Conservation (phyloP, 768 basidiomycete genomes). For the Bullera alba region DNA sequence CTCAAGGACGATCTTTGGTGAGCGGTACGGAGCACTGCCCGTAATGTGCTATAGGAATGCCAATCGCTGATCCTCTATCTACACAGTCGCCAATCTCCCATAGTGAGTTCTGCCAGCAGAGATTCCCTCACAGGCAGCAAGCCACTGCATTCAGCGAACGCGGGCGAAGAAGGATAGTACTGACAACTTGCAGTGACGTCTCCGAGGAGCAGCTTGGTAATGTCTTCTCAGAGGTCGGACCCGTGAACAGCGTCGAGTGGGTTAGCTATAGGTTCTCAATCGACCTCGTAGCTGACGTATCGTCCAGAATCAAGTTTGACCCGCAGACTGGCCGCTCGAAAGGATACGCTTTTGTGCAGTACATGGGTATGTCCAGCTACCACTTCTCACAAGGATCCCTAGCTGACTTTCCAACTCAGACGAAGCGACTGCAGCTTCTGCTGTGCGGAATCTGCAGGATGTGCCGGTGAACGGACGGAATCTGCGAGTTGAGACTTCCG, state of each 20-base stretch:
- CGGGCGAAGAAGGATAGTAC: no score
- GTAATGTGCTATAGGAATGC: background rate
- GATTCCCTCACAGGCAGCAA: background rate
- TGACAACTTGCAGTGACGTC: conserved; percentile 36
- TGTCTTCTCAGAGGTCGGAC: conserved; percentile 45
- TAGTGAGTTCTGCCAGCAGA: conserved; percentile 16
- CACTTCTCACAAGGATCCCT: background rate
- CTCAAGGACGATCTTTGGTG: conserved; percentile 4
- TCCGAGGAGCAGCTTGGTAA: conserved; percentile 46
- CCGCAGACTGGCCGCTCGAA: conserved; percentile 43
- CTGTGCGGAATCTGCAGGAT: conserved; percentile 91
- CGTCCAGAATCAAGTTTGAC: conserved; percentile 46
- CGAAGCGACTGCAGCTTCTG: conserved; percentile 89
- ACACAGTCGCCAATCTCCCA: conserved; percentile 32
- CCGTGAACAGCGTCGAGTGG: conserved; percentile 44
- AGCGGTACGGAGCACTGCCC: background rate
- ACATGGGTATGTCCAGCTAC: conserved; percentile 33
- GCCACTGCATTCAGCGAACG: background rate
- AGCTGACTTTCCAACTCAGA: conserved; percentile 49
- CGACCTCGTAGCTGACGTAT: background rate
- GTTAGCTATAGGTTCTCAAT: background rate
- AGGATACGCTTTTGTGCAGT: conserved; percentile 47
- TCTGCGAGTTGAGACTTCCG: conserved; percentile 74
- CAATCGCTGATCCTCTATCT: background rate
- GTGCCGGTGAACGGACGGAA: conserved; percentile 86